Evolutionary conservation across 495 filamentous ascomycete genomes (phyloP), one percentile per base, ranked within the genome.

Genomic region (Xeromyces bisporus): DNA sequence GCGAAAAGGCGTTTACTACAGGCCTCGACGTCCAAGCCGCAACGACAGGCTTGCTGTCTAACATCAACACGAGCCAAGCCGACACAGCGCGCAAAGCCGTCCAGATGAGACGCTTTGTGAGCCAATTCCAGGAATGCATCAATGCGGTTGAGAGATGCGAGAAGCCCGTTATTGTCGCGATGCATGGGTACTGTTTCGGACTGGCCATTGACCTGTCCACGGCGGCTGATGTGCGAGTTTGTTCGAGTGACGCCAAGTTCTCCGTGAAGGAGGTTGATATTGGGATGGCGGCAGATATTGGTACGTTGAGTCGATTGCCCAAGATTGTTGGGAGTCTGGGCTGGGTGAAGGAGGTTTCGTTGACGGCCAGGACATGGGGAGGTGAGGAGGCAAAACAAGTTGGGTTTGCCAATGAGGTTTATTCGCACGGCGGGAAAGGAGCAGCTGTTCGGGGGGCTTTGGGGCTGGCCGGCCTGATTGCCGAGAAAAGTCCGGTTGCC

Each of bases 231-330:
- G 66, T 97, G 31, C 73, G 89, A 8, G 56, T 96, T 35, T 79
- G 71, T 41, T 61, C 73, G 0, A 44, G 54, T 9, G 65, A 74
- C 29, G 63, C 73, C 1, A 61, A 58, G 15, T 80, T 94, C 41
- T 61, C 73, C 0, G 83, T 96, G 14, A 93, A 93, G 47, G 91
- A 96, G 57, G 83, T 93, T 9, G 89, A 94, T 47, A 91, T 96
- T 21, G 89, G 89, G 1, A 52, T 97, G 16, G 89, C 89, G 8
- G 89, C 89, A 10, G 89, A 97, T 51, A 74, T 96, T 28, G 89
- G 89, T 10, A 93, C 85, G 1, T 56, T 97, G 23, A 72, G 66
- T 13, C 76, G 89, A 2, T 58, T 97, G 25, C 89, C 89, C 18
- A 89, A 91, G 55, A 60, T 78, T 6, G 83, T 93, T 3, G 75